Evolutionary conservation across 345 rosid genomes (phyloP).

Genomic region (Eucalyptus victrix): DNA sequence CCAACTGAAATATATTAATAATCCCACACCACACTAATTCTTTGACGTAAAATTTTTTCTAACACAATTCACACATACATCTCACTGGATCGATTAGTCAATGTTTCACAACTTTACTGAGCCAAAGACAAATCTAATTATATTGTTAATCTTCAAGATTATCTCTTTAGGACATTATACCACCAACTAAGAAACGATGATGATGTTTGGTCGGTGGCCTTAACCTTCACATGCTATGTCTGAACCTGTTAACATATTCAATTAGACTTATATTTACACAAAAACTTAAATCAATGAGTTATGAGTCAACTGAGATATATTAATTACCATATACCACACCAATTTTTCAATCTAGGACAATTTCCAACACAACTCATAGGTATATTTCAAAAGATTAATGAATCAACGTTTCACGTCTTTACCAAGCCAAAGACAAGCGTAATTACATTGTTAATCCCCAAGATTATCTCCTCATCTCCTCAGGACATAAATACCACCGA

Average conservation of each 20-base stretch:
- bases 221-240: not conserved
- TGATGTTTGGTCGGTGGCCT: not conserved
- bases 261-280: accelerated
- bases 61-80: not conserved
- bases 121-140: not conserved
- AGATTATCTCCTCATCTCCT: not conserved
- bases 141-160: not conserved
- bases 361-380: not conserved
- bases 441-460: not conserved
- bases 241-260: not conserved
- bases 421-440: not conserved
- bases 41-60: accelerated
- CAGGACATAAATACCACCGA: not conserved
- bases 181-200: not conserved
- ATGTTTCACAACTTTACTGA: not conserved
- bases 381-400: not conserved
- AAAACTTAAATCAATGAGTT: not conserved
- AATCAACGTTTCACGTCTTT: not conserved
- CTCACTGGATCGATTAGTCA: not conserved
- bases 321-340: accelerated
- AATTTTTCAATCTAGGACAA: not conserved
- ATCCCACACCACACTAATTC: not conserved
- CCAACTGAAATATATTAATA: not conserved
- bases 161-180: not conserved
- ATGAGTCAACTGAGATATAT: not conserved